Evolutionary conservation across 2,329 filamentous ascomycete species (phyloP), one percentile per base, ranked within the genome.

Genomic region (Pseudogymnoascus sp.): DNA sequence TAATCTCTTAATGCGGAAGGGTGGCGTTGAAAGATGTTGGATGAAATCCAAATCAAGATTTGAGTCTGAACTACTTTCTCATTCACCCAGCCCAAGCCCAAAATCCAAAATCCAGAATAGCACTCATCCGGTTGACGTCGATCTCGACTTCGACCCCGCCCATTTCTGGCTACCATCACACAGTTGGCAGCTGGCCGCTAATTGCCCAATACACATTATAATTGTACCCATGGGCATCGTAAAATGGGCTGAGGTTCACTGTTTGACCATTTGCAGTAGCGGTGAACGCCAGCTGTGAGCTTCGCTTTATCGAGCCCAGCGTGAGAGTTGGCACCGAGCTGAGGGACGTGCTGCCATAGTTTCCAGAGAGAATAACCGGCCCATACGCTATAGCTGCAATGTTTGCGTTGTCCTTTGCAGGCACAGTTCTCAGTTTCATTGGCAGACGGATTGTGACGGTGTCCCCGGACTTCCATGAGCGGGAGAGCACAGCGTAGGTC

Each of bases 361-460:
- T 78, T 0, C 77, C 81, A 1, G 75, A 71, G 14, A 82, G 67
- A 4, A 82, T 69, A 0, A 76, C 75, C 0, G 79, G 81, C 0
- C 81, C 81, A 61, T 76, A 82, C 0, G 79, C 78, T 10, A 82
- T 53, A 0, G 80, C 79, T 2, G 76, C 79, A 1, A 82, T 63
- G 3, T 60, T 70, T 3, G 69, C 53, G 34, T 82, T 73, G 62
- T 83, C 80, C 62, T 82, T 82, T n/a, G 81, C 78, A 0, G 75
- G 64, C 1, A 83, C 68, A 0, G 74, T 74, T 4, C 75, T 73
- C 0, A 82, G 68, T 12, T 68, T 70, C 78, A 82, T 81, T 0
- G 79, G 80, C 2, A 82, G 69, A n/a, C 70, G 73, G 4, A 83
- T 67, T 0, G 71, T 73, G 3, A 83, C 75, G 0, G 59, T 72